phyloP scores from a whole-genome alignment of 768 basidiomycete genomes.

The Coprinopsis strossmayeri region DNA sequence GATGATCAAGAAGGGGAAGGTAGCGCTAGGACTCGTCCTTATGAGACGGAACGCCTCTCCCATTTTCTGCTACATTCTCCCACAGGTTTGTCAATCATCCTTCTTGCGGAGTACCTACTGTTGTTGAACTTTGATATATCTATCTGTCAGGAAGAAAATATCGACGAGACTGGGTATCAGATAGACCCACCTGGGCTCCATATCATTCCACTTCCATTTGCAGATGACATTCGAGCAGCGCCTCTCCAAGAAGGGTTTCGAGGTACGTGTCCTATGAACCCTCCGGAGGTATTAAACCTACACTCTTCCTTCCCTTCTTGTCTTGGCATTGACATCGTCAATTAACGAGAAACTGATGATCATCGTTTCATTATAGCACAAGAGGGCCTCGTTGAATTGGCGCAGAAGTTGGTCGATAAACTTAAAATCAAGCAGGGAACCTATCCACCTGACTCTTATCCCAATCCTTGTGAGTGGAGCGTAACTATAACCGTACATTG shows the following conservation, averaged over 20 bases:
- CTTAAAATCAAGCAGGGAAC: slow-evolving; percentile 69
- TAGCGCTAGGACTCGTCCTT: slow-evolving; percentile 71
- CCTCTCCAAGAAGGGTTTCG: slow-evolving; percentile 58
- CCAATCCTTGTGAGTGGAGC: slow-evolving; percentile 83
- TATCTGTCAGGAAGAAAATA: slow-evolving; percentile 53
- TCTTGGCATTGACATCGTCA: too few species aligned
- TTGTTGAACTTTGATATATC: too few species aligned
- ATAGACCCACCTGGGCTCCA: slow-evolving; percentile 89
- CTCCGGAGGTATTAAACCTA: too few species aligned
- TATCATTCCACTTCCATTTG: slow-evolving; percentile 87
- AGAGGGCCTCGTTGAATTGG: slow-evolving; percentile 59
- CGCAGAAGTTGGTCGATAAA: slow-evolving; percentile 71
- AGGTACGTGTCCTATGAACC: slow-evolving; percentile 40
- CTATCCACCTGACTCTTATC: slow-evolving; percentile 86
- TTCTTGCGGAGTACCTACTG: background rate
- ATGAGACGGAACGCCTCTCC: slow-evolving; percentile 70
- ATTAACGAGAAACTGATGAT: too few species aligned
- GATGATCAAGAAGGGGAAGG: slow-evolving; percentile 73
- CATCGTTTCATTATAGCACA: too few species aligned
- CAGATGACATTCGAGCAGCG: slow-evolving; percentile 86
- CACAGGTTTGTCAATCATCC: slow-evolving; percentile 51
- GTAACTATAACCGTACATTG: too few species aligned
- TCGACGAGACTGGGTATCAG: slow-evolving; percentile 59
- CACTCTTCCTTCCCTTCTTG: too few species aligned
- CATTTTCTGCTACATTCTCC: slow-evolving; percentile 76